Evolutionary conservation across 164 flowering plant species (phyloP).

Genomic region (Vitis riparia): DNA sequence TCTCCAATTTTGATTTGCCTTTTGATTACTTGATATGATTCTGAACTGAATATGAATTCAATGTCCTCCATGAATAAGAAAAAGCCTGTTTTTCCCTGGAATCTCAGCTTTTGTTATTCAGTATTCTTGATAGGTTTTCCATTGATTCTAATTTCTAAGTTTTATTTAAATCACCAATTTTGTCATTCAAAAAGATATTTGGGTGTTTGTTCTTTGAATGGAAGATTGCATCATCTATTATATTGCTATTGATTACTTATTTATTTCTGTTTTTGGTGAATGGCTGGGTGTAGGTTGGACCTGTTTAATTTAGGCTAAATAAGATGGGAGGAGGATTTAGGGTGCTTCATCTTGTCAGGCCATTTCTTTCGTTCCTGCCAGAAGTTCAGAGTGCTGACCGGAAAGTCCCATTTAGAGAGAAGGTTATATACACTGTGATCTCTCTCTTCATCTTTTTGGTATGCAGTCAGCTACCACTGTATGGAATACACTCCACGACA

Average conservation of each 20-base stretch:
- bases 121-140: background rate
- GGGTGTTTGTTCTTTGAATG: background rate
- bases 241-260: too few species aligned
- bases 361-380: conserved; percentile 62
- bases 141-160: too few species aligned
- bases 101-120: background rate
- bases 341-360: conserved; percentile 63
- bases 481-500: conserved; percentile 71
- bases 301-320: background rate
- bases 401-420: conserved; percentile 65
- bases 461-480: conserved; percentile 76
- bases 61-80: too few species aligned
- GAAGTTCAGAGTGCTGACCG: conserved; percentile 62
- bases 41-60: too few species aligned
- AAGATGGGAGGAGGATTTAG: conserved; percentile 71
- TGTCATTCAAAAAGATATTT: background rate
- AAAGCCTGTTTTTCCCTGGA: too few species aligned
- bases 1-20: too few species aligned
- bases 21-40: too few species aligned
- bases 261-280: too few species aligned
- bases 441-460: conserved; percentile 66
- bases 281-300: background rate
- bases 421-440: conserved; percentile 65
- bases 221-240: too few species aligned
- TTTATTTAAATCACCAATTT: too few species aligned